Evolutionary conservation across 495 filamentous ascomycete species (phyloP), one percentile per base, ranked within the genome.

Genomic region (Sabuloglossum arenarium): DNA sequence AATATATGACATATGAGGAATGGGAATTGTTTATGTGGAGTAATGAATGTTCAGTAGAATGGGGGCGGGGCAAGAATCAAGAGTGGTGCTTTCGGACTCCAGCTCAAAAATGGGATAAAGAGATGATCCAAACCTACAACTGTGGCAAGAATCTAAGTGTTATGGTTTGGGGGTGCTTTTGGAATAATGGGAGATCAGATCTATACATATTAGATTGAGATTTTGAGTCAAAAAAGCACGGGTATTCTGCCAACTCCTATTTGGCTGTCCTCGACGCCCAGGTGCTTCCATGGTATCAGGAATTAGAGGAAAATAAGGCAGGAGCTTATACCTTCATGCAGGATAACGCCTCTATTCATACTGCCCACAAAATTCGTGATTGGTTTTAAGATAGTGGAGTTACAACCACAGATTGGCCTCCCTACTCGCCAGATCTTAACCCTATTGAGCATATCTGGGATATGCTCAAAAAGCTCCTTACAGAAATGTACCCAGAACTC

Each of bases 21-120:
- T 32, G 30, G 30, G 30, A 11, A 32, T 32, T 32, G 11, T 32
- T 32, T 11, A 32, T 32, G 30, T 32, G 11, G 30, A 32, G 30
- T 54, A 55, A 63, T 47, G 61, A 63, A 47, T 61, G 57, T 54
- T 61, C 57, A n/a, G 60, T 43, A 55, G 54, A 63, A 58, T 50
- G 58, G 25, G 58, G 59, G 14, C 59, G 56, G 51, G 56, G 60
- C 21, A 25, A 56, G 37, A 49, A n/a, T 27, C 27, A 24, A 21
- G 54, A 54, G 37, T 64, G 51, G 59, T 47, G 46, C 24, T 64
- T 59, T 31, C 21, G 57, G 12, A 52, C 39, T 23, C 56, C 54
- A 21, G 47, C 28, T n/a, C 29, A 64, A 45, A 63, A 62, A 55
- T 62, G 51, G 56, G 42, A 30, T 14, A 56, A 49, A 57, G 32